These are phyloP conservation scores for Paspalum notatum DNA, from an alignment of 176 grass and related monocot genomes.

Conservation along the genomic window DNA sequence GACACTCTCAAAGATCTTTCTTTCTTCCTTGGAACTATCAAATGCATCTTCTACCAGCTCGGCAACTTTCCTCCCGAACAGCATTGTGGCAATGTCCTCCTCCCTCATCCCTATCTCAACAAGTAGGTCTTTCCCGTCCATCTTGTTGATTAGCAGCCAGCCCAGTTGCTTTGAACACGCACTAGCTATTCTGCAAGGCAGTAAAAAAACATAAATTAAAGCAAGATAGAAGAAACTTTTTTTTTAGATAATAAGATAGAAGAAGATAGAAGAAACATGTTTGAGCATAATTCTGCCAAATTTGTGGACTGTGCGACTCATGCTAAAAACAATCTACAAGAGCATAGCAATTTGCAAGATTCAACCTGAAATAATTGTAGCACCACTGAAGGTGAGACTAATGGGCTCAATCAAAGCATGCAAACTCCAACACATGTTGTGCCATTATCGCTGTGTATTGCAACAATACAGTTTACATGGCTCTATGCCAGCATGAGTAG, in stretches of 20 bases:
- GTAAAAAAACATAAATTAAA: conserved; percentile 13
- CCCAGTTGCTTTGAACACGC: not conserved
- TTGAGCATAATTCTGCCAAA: not conserved
- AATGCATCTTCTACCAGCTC: conserved; percentile 47
- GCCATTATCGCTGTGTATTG: not conserved
- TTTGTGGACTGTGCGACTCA: too few species aligned
- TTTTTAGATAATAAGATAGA: too few species aligned
- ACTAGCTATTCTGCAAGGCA: conserved; percentile 13
- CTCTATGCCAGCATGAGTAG: not conserved
- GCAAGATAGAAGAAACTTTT: not conserved
- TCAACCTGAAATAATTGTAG: not conserved
- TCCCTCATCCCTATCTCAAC: conserved; percentile 64
- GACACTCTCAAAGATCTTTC: conserved; percentile 51
- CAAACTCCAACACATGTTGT: not conserved
- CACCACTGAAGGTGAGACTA: not conserved
- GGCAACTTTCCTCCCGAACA: conserved; percentile 60
- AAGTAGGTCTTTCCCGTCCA: conserved; percentile 52
- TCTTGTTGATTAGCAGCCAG: conserved; percentile 32
- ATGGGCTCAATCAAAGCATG: conserved; percentile 11
- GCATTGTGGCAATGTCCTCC: conserved; percentile 65
- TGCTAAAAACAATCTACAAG: not conserved
- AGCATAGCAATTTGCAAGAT: conserved; percentile 11
- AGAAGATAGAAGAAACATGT: conserved; percentile 1
- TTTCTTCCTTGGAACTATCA: conserved; percentile 58
- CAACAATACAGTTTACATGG: not conserved